Evolutionary conservation across 352 stramenopile species (phyloP), one percentile per base, ranked within the genome.

Genomic region (Phytophthora brassicae): DNA sequence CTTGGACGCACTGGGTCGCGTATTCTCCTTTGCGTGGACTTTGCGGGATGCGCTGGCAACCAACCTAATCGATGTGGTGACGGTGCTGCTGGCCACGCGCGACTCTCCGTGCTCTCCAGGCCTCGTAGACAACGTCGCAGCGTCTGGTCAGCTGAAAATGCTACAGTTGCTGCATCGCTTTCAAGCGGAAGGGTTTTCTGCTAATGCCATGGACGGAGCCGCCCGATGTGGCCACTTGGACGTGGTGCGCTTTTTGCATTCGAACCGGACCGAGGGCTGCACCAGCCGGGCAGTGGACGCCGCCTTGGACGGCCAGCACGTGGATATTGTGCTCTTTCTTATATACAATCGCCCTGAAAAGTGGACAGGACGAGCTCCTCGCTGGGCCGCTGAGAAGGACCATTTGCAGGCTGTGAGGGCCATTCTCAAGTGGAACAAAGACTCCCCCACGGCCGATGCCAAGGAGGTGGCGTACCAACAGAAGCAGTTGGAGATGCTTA

Each of bases 161-260:
- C 66, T 89, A 52, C 67, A 61, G 42, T 56, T 84, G 36, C 50
- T 89, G 20, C 79, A 87, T 51, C 42, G 38, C 45, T 56, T 67
- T 22, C 56, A 68, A 14, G 43, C 55, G 1, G 56, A 53, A 1
- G 64, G 58, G 1, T 89, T 81, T 65, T 69, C 74, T 7, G 45
- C 52, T 1, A 45, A 62, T 1, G 77, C 76, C 26, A 85, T 89
- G 74, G 75, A 84, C 43, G 56, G 44, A 3, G 77, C 79, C 2
- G 72, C 74, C 4, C 48, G 53, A 5, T 47, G 48, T 14, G 79
- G 79, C 0, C 63, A 77, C 42, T 14, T 86, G 43, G 61, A 64
- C 6, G 51, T 84, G 9, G 75, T 89, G 48, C 67, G 67, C 22
- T 84, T 86, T 56, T 57, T 89, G 33, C 76, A 86, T 31, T 62